Evolutionary conservation across 2,329 filamentous ascomycete species (phyloP), one percentile per base, ranked within the genome.

Genomic region (Ustilaginoidea virens): DNA sequence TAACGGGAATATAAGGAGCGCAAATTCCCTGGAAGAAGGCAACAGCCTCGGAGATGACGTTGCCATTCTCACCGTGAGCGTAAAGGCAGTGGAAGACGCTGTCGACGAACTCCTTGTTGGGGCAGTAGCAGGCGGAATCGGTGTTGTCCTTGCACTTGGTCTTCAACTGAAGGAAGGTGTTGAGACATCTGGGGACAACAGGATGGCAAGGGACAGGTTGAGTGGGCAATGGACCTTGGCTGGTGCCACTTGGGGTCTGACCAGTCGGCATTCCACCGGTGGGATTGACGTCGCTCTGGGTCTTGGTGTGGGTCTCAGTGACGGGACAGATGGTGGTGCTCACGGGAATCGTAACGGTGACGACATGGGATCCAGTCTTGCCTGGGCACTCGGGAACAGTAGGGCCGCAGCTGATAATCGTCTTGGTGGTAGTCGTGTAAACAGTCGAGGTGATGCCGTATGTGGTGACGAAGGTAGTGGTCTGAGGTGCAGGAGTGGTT

Each of bases 21-120:
- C 87, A 96, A 57, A 96, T 81, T 51, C 86, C 86, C 55, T 86
- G 77, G 64, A 94, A 78, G 71, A 81, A 93, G 44, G 69, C 68
- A 34, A 90, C 66, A 35, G 83, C 81, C 42, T 73, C 58, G 31
- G 71, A 63, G 42, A 87, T 65, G 48, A 80, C 68, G 25, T 68
- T 60, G 36, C 75, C 66, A 34, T 66, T 66, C 34, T 66, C 64
- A 38, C 75, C 79, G 66, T 85, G 77, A 33, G 85, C 69, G 46
- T 76, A 72, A 43, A 96, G 65, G 59, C 87, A 96, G 36, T 69
- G 60, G 53, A 80, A 87, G 51, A 94, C 73, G 47, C 75, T 76
- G 52, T 73, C 63, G 48, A 85, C 80, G 57, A 90, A 87, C 31
- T 71, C 60, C 35, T 66, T 53, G 48, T 78, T 69, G 42, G 80